Base-by-base conservation (phyloP, 2,329 filamentous ascomycete genomes). In the Epichloe sp. region DNA sequence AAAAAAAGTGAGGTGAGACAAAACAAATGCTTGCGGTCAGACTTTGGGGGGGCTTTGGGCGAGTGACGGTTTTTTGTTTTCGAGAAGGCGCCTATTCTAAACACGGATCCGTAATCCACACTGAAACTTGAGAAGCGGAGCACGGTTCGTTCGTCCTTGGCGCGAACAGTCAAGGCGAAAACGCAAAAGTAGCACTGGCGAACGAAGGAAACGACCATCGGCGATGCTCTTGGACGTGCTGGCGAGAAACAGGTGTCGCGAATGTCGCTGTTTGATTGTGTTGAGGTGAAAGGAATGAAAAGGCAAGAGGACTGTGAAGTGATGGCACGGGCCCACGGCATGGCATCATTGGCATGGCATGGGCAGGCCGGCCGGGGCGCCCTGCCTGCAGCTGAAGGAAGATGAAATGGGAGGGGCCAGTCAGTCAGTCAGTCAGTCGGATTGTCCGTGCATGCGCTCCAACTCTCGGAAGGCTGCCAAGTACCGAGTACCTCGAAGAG, bases 231-330 rank as follows among this genome's bases (percentile, higher is more conserved):
- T 23, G 23, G 23, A 43, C 49, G 52, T 38, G 49, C 34, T 19
- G n/a, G 46, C 21, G 31, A 51, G 17, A 43, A 49, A 19, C 12
- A 40, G 21, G 26, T 10, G 48, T 48, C 40, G 48, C 19, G 49
- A 45, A 51, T 51, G 48, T 40, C 45, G 40, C 41, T 36, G 52
- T 17, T 53, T 41, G 49, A 43, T 46, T 48, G 42, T 51, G 42
- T n/a, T 48, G 44, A 48, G 23, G 41, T 37, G 36, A 49, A 47
- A 52, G 46, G 52, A 47, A 53, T 49, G 45, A 15, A 51, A 35
- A 47, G 10, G n/a, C 23, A 41, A 37, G 47, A 47, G 47, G 31
- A 31, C 26, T 31, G 23, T 19, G 41, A 37, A 23, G 42, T 36
- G 34, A 34, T 21, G 34, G 34, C 1, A 31, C 10, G n/a, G n/a